Conservation (phyloP, 495 filamentous ascomycete genomes). For the Xylaria nigripes region DNA sequence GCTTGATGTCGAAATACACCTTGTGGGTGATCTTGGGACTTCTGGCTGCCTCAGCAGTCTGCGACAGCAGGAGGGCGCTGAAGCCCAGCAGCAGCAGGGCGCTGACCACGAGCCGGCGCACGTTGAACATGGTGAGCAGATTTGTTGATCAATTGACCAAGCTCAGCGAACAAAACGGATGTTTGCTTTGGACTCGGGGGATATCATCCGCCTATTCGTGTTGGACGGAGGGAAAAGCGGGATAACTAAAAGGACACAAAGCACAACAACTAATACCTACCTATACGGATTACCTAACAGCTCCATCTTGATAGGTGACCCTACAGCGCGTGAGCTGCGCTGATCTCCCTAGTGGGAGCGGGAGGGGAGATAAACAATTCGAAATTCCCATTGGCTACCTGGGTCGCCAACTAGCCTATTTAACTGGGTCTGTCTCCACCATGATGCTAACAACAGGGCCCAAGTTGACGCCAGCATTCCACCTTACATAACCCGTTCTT, state of each 20-base stretch:
- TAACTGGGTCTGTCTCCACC: too few species aligned
- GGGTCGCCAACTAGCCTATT: too few species aligned
- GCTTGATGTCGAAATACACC: slow-evolving; percentile 93
- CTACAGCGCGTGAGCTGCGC: too few species aligned
- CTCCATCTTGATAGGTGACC: neutral
- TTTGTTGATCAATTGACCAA: slow-evolving; percentile 17
- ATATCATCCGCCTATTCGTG: slow-evolving; percentile 1
- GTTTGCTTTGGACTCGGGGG: slow-evolving; percentile 4
- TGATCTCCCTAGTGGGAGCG: too few species aligned
- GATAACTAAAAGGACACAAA: slow-evolving; percentile 8
- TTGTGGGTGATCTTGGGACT: slow-evolving; percentile 96
- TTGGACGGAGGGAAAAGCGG: slow-evolving; percentile 1
- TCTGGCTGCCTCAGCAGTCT: slow-evolving; percentile 65
- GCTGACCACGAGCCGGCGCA: slow-evolving; percentile 53
- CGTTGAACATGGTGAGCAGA: slow-evolving; percentile 41
- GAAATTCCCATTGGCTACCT: too few species aligned
- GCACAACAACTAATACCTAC: too few species aligned
- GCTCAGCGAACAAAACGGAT: neutral
- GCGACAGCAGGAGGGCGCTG: slow-evolving; percentile 62
- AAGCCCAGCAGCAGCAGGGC: slow-evolving; percentile 67
- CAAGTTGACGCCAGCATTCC: too few species aligned
- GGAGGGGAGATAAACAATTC: too few species aligned
- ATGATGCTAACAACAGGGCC: too few species aligned
- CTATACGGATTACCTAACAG: too few species aligned
- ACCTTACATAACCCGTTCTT: too few species aligned